Evolutionary conservation across 495 filamentous ascomycete genomes (phyloP), one percentile per base, ranked within the genome.

Genomic region (Hypoxylon lienhwacheense): DNA sequence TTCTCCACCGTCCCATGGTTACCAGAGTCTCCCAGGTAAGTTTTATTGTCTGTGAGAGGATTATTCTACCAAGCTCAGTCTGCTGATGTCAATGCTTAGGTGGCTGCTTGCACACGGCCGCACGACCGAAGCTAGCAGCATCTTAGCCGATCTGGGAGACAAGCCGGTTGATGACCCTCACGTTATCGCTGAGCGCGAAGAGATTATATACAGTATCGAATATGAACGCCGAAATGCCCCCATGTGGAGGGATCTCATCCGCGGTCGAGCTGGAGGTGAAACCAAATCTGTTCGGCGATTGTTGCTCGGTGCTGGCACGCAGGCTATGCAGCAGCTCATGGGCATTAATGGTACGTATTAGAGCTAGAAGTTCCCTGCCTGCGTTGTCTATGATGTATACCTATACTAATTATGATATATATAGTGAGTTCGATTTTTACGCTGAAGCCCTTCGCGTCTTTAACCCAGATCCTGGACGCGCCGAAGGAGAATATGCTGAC

Each of bases 321-420:
- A 74, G 48, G 67, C 70, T 41, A 70, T 73, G 65, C 69, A 73
- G 37, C 71, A 73, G 55, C 49, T 72, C 26, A 64, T 64, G 11
- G 64, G 63, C 19, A 66, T 69, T 33, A 69, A 69, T 45, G 55
- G 57, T 29, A 51, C 6, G 58, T 52, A 29, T 41, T 49, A 46
- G 37, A 34, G 37, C 14, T 1, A 22, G 17, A 20, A 6, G 10
- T 66, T 51, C 6, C 4, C 21, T 5, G 8, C 25, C 4, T 25
- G 11, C 5, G 21, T 4, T 11, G 14, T 42, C 20, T 59, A 31
- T 47, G n/a, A n/a, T n/a, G n/a, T 63, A 68, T 47, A 66, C 11
- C 28, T 31, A 17, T 16, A 17, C 49, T 53, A 53, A 73, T 47
- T 47, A 70, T 0, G 58, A 68, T 4, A 70, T 58, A 20, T 65